Conservation (phyloP, 2,329 filamentous ascomycete genomes). For the Macrophomina tecta region DNA sequence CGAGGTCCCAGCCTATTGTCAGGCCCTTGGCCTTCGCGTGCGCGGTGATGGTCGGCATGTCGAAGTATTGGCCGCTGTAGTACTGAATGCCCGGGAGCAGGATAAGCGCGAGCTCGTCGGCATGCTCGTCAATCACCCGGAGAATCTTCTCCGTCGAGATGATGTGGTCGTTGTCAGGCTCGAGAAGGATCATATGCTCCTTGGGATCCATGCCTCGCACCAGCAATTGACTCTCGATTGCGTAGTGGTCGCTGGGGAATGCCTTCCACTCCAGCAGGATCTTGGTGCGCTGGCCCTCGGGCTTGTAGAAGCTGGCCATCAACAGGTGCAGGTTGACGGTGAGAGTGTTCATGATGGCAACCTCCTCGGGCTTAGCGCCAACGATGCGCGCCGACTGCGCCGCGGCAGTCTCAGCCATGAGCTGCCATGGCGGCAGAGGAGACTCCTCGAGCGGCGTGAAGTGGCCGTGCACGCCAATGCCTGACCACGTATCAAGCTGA, state of each 20-base stretch:
- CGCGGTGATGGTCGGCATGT: conserved; percentile 29
- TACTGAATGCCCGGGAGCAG: conserved; percentile 30
- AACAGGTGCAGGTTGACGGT: conserved; percentile 29
- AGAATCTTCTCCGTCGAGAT: conserved; percentile 30
- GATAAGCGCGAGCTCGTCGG: conserved; percentile 28
- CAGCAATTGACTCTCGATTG: conserved; percentile 29
- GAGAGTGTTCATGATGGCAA: conserved; percentile 29
- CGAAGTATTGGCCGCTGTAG: conserved; percentile 30
- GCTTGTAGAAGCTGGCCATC: conserved; percentile 30
- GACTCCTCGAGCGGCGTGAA: conserved; percentile 28
- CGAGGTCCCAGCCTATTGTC: conserved; percentile 30
- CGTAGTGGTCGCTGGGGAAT: conserved; percentile 30
- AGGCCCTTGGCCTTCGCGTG: conserved; percentile 29
- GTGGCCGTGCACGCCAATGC: conserved; percentile 28
- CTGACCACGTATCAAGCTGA: conserved; percentile 30
- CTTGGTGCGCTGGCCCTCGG: conserved; percentile 24
- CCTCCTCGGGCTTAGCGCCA: conserved; percentile 28
- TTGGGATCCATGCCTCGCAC: conserved; percentile 28
- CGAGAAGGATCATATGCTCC: conserved; percentile 27
- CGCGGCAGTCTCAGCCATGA: conserved; percentile 25
- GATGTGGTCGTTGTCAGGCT: conserved; percentile 26
- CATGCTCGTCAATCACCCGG: conserved; percentile 25
- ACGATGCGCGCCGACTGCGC: conserved; percentile 25
- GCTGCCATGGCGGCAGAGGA: conserved; percentile 27
- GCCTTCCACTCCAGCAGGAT: conserved; percentile 30